A percentile compares a stretch with the other conserved stretches of the same genome.
Conservation (phyloP, 208 protist genomes). For the Trypanosoma brucei region DNA sequence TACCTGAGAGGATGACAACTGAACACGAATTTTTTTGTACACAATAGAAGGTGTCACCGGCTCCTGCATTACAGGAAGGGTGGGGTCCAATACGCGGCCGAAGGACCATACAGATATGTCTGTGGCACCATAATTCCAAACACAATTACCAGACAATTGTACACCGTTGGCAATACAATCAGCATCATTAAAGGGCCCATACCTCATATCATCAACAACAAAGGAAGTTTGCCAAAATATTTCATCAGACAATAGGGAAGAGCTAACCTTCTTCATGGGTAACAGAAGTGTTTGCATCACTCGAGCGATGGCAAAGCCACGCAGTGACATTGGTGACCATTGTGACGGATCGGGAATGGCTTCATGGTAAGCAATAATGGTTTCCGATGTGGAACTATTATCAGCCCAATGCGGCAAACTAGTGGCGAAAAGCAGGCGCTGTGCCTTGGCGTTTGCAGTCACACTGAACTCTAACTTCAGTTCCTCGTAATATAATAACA, state of each 20-base stretch:
- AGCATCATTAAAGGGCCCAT: slow-evolving; percentile 16
- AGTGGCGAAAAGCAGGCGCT: slow-evolving; percentile 7
- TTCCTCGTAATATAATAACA: neutral
- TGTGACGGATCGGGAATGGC: no score
- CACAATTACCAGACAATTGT: slow-evolving; percentile 27
- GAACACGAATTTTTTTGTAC: slow-evolving; percentile 7
- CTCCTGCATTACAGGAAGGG: neutral
- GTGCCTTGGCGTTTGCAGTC: neutral
- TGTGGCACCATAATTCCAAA: slow-evolving; percentile 16
- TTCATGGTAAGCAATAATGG: neutral
- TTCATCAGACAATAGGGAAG: neutral
- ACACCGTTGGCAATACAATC: neutral
- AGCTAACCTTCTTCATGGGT: neutral
- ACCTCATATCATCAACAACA: slow-evolving; percentile 11
- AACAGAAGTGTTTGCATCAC: neutral
- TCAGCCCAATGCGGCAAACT: slow-evolving; percentile 11
- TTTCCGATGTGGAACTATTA: neutral
- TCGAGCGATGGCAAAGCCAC: neutral
- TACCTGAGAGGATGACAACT: slow-evolving; percentile 1
- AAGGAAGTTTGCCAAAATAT: slow-evolving; percentile 19
- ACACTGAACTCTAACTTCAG: neutral
- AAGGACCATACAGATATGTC: slow-evolving; percentile 13
- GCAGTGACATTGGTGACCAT: neutral
- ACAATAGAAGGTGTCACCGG: slow-evolving; percentile 25
- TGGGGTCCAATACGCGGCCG: slow-evolving; percentile 22